phyloP scores from a whole-genome alignment of 2,329 filamentous ascomycete species.

The Pseudogymnoascus sp. region DNA sequence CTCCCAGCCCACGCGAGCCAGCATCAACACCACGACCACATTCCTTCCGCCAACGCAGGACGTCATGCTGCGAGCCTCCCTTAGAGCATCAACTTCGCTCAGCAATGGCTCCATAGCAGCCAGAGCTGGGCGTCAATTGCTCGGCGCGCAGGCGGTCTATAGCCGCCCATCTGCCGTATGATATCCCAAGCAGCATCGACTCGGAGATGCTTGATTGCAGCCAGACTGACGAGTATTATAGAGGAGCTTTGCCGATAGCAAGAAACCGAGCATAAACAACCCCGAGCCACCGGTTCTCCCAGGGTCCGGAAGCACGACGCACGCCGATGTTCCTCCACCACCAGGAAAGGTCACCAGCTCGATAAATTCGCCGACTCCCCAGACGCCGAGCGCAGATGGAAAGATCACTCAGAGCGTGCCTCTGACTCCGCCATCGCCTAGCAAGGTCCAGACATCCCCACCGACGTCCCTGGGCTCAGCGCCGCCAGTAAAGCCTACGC shows the following conservation, averaged over 20 bases:
- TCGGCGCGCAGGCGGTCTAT: slow-evolving; percentile 34
- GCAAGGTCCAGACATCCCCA: slow-evolving; percentile 30
- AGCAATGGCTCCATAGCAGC: slow-evolving; percentile 47
- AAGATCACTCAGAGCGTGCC: slow-evolving; percentile 43
- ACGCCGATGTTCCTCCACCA: slow-evolving; percentile 31
- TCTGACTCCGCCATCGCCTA: slow-evolving; percentile 37
- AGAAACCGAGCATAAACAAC: slow-evolving; percentile 42
- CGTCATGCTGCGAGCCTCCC: slow-evolving; percentile 63
- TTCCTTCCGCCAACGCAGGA: slow-evolving; percentile 39
- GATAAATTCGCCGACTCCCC: slow-evolving; percentile 26
- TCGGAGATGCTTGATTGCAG: slow-evolving; percentile 32
- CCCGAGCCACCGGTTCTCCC: slow-evolving; percentile 47
- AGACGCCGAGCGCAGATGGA: slow-evolving; percentile 33
- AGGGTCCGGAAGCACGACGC: slow-evolving; percentile 34
- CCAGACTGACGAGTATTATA: slow-evolving; percentile 25
- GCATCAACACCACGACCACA: slow-evolving; percentile 25
- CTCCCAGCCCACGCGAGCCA: slow-evolving; percentile 11
- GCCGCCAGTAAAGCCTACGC: slow-evolving; percentile 16
- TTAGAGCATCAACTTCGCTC: slow-evolving; percentile 57
- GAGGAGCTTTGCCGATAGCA: slow-evolving; percentile 52
- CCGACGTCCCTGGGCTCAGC: slow-evolving; percentile 25
- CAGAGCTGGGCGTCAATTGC: slow-evolving; percentile 53
- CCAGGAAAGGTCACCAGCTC: slow-evolving; percentile 22
- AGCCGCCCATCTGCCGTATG: slow-evolving; percentile 24
- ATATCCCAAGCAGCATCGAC: slow-evolving; percentile 12